These are phyloP conservation scores for Tanacetum coccineum DNA, from an alignment of 129 eudicot genomes.

Conservation along the genomic window DNA sequence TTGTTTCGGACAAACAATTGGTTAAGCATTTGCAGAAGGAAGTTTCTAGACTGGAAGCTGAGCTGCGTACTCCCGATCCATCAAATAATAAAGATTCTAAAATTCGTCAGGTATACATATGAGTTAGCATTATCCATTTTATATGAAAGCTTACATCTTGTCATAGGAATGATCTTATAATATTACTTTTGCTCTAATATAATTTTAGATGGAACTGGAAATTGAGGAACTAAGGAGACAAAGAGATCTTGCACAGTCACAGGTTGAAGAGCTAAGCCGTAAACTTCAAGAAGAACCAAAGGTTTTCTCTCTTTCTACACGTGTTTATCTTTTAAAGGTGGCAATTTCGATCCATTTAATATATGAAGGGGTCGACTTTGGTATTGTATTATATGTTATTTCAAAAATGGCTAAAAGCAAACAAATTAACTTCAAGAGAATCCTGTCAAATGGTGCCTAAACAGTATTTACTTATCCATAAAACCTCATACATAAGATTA, in stretches of 20 bases:
- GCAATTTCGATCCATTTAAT: neutral
- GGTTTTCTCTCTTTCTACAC: conserved; percentile 25
- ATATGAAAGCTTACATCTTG: neutral
- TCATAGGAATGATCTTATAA: neutral
- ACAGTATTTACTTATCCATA: no score
- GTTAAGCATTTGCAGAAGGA: conserved; percentile 96
- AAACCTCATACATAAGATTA: no score
- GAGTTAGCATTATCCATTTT: neutral
- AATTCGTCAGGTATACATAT: conserved; percentile 54
- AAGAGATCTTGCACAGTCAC: conserved; percentile 79
- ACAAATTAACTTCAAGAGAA: no score
- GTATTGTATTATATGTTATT: no score
- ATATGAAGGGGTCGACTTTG: no score
- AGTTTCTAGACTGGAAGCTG: conserved; percentile 93
- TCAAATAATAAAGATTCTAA: conserved; percentile 65
- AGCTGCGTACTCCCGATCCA: conserved; percentile 83
- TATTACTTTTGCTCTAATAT: neutral
- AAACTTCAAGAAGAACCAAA: conserved; percentile 73
- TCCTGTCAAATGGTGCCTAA: no score
- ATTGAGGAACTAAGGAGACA: conserved; percentile 89
- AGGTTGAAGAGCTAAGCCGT: conserved; percentile 71
- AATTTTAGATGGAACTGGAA: conserved; percentile 76
- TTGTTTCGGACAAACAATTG: conserved; percentile 84
- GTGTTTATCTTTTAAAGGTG: neutral
- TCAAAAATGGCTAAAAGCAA: no score